phyloP scores from a whole-genome alignment of 495 filamentous ascomycete genomes.

The Cercophora newfieldiana region DNA sequence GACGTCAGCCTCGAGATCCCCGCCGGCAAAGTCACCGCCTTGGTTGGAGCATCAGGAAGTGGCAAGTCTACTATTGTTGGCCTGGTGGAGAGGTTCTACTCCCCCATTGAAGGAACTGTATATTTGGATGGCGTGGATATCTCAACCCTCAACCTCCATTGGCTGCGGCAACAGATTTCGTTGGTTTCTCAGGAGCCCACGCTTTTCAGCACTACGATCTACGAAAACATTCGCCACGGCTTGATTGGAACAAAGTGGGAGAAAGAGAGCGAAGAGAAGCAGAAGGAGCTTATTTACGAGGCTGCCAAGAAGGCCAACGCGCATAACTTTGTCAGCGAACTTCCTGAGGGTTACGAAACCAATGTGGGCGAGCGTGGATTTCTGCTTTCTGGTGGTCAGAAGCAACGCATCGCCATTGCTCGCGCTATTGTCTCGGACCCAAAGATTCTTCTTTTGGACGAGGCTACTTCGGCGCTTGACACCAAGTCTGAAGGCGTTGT shows the following conservation, averaged over 20 bases:
- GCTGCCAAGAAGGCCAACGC: slow-evolving; percentile 91
- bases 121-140: slow-evolving; percentile 84
- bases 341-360: slow-evolving; percentile 90
- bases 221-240: slow-evolving; percentile 81
- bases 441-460: slow-evolving; percentile 90
- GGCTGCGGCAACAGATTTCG: slow-evolving; percentile 88
- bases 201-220: slow-evolving; percentile 84
- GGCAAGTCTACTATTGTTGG: slow-evolving; percentile 93
- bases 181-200: slow-evolving; percentile 83
- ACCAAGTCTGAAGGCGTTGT: slow-evolving; percentile 94
- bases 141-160: slow-evolving; percentile 77
- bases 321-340: slow-evolving; percentile 80
- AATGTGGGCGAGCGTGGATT: slow-evolving; percentile 95
- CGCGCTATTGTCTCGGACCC: slow-evolving; percentile 90
- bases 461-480: slow-evolving; percentile 93
- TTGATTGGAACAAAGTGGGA: slow-evolving; percentile 83
- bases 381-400: slow-evolving; percentile 89
- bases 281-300: slow-evolving; percentile 68
- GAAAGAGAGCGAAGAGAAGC: slow-evolving; percentile 60
- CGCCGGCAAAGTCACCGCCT: slow-evolving; percentile 82
- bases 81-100: slow-evolving; percentile 89
- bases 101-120: slow-evolving; percentile 77
- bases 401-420: slow-evolving; percentile 86
- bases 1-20: slow-evolving; percentile 75
- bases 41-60: slow-evolving; percentile 85